Evolutionary conservation across 139 green algal species (phyloP).

Genomic region (Auxenochlorella pyrenoidosa): DNA sequence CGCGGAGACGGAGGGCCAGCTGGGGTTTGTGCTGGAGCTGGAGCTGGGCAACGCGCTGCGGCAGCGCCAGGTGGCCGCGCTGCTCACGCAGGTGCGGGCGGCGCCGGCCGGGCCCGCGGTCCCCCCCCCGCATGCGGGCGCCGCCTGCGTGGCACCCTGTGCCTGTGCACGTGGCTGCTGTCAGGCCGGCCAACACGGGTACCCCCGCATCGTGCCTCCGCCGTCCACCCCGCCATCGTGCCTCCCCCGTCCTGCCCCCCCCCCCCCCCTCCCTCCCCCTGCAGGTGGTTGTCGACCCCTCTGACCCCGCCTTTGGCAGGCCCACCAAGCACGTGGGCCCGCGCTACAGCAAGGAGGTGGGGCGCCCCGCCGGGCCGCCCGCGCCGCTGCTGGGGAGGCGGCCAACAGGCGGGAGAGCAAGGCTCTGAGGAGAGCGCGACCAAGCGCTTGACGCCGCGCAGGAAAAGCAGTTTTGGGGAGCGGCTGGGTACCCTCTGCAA

Average conservation of each 20-base stretch:
- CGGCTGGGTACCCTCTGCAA: no score
- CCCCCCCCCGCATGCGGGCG: no score
- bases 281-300: constrained; percentile 40
- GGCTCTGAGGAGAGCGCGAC: no score
- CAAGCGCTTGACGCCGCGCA: no score
- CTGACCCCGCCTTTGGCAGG: constrained; percentile 40
- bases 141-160: background rate
- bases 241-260: background rate
- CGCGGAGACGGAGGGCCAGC: constrained; percentile 49
- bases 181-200: no score
- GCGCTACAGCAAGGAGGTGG: constrained; percentile 29
- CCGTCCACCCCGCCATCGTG: background rate
- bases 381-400: no score
- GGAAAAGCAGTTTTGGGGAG: no score
- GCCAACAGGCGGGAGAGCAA: no score
- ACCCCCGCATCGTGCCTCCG: background rate
- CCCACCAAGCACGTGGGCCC: constrained; percentile 50
- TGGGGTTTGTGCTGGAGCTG: constrained; percentile 44
- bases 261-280: background rate
- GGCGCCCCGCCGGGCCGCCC: background rate
- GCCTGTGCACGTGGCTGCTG: background rate
- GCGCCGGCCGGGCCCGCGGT: background rate
- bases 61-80: constrained; percentile 31
- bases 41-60: constrained; percentile 36
- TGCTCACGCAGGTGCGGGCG: constrained; percentile 38